Evolutionary conservation across 768 basidiomycete species (phyloP).

Genomic region (Trametes cubensis): DNA sequence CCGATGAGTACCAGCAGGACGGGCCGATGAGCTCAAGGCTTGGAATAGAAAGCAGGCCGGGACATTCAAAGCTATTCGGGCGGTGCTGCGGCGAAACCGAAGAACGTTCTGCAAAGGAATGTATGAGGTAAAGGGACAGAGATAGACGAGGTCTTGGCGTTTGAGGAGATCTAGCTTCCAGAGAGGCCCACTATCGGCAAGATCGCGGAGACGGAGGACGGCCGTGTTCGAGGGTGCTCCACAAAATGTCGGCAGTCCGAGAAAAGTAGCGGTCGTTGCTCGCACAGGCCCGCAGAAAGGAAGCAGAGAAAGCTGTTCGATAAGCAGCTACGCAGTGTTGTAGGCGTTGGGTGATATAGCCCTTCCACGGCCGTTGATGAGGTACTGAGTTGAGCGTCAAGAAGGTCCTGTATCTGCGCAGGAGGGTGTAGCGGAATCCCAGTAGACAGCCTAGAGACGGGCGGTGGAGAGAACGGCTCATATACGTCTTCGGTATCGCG

Average conservation of each 20-base stretch:
- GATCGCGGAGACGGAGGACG: neutral
- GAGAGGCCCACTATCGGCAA: too few relatives aligned
- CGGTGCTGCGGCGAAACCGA: conserved; percentile 2
- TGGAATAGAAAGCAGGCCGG: neutral
- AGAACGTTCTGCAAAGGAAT: too few relatives aligned
- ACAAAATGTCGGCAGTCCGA: neutral
- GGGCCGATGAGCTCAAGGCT: neutral
- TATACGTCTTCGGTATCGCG: neutral
- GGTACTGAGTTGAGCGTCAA: neutral
- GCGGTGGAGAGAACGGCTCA: neutral
- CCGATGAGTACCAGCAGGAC: neutral
- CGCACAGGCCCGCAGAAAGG: neutral
- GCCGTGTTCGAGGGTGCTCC: neutral
- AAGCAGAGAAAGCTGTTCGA: neutral
- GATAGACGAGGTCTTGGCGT: too few relatives aligned
- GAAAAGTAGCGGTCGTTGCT: neutral
- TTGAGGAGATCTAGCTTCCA: too few relatives aligned
- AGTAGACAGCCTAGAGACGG: conserved; percentile 8
- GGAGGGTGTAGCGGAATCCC: neutral
- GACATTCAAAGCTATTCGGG: too few relatives aligned
- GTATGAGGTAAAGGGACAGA: too few relatives aligned
- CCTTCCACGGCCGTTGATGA: too few relatives aligned
- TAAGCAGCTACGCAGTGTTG: too few relatives aligned
- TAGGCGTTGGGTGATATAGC: too few relatives aligned
- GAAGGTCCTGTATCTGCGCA: too few relatives aligned